These are phyloP conservation scores for California macrophylla DNA, from an alignment of 441 rosid species.

Conservation along the genomic window DNA sequence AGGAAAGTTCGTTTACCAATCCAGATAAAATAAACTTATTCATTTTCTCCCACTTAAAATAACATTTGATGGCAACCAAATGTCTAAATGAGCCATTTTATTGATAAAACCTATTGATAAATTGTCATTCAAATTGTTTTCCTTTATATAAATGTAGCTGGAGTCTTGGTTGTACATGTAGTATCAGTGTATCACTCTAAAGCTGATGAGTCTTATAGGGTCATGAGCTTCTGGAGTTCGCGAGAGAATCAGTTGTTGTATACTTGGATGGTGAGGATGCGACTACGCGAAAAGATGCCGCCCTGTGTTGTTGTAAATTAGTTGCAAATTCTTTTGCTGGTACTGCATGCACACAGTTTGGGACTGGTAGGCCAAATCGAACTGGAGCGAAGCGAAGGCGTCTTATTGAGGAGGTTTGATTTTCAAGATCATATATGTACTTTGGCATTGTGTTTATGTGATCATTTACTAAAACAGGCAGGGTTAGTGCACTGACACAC, in stretches of 20 bases:
- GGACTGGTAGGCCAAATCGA: conserved; percentile 69
- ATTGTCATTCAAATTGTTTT: not conserved
- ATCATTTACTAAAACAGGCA: not conserved
- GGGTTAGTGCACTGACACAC: not conserved
- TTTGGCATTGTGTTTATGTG: not conserved
- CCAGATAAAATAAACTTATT: not conserved
- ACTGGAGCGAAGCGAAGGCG: conserved; percentile 75
- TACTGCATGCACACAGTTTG: conserved; percentile 41
- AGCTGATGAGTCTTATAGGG: conserved; percentile 51
- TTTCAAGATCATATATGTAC: conserved; percentile 11
- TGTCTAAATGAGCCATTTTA: not conserved
- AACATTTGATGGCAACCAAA: not conserved
- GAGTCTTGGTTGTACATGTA: conserved; percentile 9
- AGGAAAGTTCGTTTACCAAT: not conserved
- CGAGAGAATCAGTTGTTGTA: conserved; percentile 77
- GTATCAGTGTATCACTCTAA: conserved; percentile 22
- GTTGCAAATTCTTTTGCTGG: conserved; percentile 85
- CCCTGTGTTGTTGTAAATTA: conserved; percentile 91
- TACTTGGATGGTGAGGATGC: conserved; percentile 97
- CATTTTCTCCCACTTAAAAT: not conserved
- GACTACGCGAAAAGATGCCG: conserved; percentile 88
- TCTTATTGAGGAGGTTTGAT: conserved; percentile 83
- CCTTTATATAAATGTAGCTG: not conserved
- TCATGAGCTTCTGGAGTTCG: conserved; percentile 96
- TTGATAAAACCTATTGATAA: not conserved